Conservation (phyloP, 768 basidiomycete genomes). For the Tremella mesenterica region DNA sequence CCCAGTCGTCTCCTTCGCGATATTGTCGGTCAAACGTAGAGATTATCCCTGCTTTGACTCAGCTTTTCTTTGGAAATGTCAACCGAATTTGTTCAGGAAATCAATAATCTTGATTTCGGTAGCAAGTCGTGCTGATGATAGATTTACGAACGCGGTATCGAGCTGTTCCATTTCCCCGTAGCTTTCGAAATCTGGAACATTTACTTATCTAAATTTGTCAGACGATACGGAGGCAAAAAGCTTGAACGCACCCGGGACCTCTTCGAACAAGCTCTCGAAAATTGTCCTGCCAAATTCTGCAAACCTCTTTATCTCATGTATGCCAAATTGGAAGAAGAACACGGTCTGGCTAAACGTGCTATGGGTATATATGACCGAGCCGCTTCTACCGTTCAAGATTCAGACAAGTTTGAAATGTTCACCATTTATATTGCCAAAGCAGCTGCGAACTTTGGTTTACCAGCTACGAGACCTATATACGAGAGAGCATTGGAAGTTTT, state of each 20-base stretch:
- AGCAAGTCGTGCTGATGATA: too few relatives aligned
- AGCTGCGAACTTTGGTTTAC: slow-evolving; percentile 86
- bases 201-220: slow-evolving; percentile 91
- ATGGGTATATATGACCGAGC: slow-evolving; percentile 96
- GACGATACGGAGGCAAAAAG: slow-evolving; percentile 90
- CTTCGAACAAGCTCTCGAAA: slow-evolving; percentile 94
- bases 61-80: too few relatives aligned
- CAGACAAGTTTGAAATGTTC: slow-evolving; percentile 98
- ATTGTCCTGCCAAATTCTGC: slow-evolving; percentile 88
- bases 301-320: slow-evolving; percentile 95
- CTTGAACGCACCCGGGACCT: slow-evolving; percentile 92
- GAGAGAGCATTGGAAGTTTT: slow-evolving; percentile 87
- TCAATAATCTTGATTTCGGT: too few relatives aligned
- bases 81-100: too few relatives aligned
- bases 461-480: slow-evolving; percentile 92
- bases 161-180: slow-evolving; percentile 93
- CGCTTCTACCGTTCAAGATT: slow-evolving; percentile 69
- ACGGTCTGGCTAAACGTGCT: slow-evolving; percentile 86
- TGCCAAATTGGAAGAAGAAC: slow-evolving; percentile 87
- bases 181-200: slow-evolving; percentile 99
- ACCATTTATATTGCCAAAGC: slow-evolving; percentile 96
- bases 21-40: background rate
- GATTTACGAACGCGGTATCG: slow-evolving; percentile 95
- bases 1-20: too few relatives aligned
- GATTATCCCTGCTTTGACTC: background rate